Evolutionary conservation across 345 rosid species (phyloP).

Genomic region (Excoecaria cochinchinensis): DNA sequence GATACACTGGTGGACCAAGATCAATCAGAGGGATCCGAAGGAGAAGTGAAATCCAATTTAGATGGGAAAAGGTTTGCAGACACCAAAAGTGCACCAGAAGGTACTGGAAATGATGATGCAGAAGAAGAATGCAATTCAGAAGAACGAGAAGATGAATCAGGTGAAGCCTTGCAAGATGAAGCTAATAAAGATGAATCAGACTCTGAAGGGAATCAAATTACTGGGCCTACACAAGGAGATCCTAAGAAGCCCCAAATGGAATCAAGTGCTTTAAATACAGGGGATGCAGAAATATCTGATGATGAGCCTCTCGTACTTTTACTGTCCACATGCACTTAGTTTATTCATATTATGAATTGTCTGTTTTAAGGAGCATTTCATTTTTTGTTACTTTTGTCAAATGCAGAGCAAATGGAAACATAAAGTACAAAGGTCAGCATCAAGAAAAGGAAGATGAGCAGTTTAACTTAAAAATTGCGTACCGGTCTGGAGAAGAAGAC

Average conservation of each 20-base stretch:
- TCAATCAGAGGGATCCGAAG: conserved; percentile 39
- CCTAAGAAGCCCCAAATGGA: conserved; percentile 22
- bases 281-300: conserved; percentile 62
- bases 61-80: conserved; percentile 38
- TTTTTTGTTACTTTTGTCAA: conserved; percentile 11
- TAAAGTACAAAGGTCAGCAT: conserved; percentile 50
- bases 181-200: conserved; percentile 4
- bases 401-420: conserved; percentile 81
- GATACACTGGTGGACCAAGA: conserved; percentile 36
- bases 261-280: conserved; percentile 28
- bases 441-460: conserved; percentile 39
- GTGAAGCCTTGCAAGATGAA: conserved; percentile 29
- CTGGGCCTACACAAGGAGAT: conserved; percentile 18
- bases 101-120: conserved; percentile 32
- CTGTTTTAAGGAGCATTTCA: not conserved
- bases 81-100: conserved; percentile 27
- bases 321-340: conserved; percentile 18
- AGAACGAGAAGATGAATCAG: conserved; percentile 43
- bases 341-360: not conserved
- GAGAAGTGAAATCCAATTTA: conserved; percentile 45
- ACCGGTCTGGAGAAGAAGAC: conserved; percentile 7
- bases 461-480: not conserved
- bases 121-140: conserved; percentile 33
- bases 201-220: conserved; percentile 8
- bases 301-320: conserved; percentile 86